Base-by-base conservation (phyloP, 2,329 filamentous ascomycete species). In the Grosmannia penicillata region DNA sequence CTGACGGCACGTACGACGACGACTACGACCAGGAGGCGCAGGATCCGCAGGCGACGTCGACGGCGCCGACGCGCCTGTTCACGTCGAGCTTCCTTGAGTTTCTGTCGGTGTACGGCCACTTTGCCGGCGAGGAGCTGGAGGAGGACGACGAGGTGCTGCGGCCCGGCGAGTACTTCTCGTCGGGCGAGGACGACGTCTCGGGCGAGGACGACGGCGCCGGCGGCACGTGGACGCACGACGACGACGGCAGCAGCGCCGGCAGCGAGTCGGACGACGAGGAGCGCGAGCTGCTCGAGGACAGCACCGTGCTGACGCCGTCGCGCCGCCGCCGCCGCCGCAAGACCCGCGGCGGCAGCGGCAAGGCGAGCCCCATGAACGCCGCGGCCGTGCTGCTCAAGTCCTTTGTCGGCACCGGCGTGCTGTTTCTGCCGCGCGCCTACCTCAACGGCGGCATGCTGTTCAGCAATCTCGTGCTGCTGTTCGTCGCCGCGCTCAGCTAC, bases 361-460 rank as follows among this genome's bases (percentile, higher is more conserved):
- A 78, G 38, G 87, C 84, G 49, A 81, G 75, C 36, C 77, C 82
- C 4, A 78, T 76, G 46, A 83, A 82, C 44, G 89, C 91, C 9
- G 78, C 82, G 10, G 59, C 95, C 48, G 69, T 98, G 38, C 67
- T 98, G 30, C 75, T 98, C 47, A 98, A 98, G 64, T 96, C 89
- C 0, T 98, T 98, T 54, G 91, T 98, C 34, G 91, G 93, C 17
- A 98, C 91, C 1, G 89, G 89, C 40, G 89, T 96, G 8, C 66
- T 96, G 14, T 96, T 96, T 62, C 64, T 96, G 25, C 89, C 89
- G 1, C 78, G 86, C 34, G 89, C 91, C 5, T 98, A 91, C 54
- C 71, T 95, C 46, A 98, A 94, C 51, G 91, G 91, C 38, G 91
- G 91, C 42, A 96, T 98, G 87, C 63, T 94, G 14, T 98, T 98